Conservation (phyloP, 106 monocot genomes). For the Iris macrosiphon region DNA sequence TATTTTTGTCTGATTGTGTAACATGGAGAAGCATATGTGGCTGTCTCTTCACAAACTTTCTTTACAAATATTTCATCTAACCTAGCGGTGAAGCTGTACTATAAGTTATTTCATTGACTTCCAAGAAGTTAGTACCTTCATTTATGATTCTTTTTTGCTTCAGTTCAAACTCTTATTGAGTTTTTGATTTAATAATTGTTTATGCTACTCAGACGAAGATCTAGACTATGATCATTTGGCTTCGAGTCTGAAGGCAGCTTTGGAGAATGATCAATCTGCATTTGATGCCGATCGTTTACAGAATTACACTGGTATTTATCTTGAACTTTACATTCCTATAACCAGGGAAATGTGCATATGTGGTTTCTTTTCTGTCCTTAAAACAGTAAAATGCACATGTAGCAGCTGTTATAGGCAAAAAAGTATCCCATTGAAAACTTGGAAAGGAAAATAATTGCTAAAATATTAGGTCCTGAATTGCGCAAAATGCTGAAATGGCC, state of each 20-base stretch:
- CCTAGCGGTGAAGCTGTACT: too few relatives aligned
- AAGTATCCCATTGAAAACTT: background rate
- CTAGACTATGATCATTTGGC: slow-evolving; percentile 86
- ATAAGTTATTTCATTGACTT: too few relatives aligned
- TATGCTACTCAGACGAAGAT: slow-evolving; percentile 62
- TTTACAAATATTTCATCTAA: too few relatives aligned
- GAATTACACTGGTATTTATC: slow-evolving; percentile 58
- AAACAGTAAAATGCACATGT: background rate
- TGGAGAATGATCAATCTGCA: slow-evolving; percentile 55
- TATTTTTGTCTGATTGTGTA: too few relatives aligned
- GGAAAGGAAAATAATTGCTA: background rate
- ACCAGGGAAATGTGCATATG: too few relatives aligned
- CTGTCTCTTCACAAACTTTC: too few relatives aligned
- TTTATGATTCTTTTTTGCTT: background rate
- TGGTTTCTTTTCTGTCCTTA: background rate
- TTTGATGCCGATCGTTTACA: slow-evolving; percentile 89
- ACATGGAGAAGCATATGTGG: too few relatives aligned
- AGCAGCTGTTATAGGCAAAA: background rate
- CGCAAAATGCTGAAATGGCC: slow-evolving; percentile 83
- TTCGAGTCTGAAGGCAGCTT: slow-evolving; percentile 64
- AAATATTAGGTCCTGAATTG: slow-evolving; percentile 61
- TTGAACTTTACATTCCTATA: too few relatives aligned
- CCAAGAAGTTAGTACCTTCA: background rate
- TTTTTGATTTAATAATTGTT: background rate
- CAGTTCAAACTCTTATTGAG: too few relatives aligned